A percentile compares a stretch with the other conserved stretches of the same genome.
phyloP scores from a whole-genome alignment of 2,329 filamentous ascomycete species.

The Ophiostoma sp. region DNA sequence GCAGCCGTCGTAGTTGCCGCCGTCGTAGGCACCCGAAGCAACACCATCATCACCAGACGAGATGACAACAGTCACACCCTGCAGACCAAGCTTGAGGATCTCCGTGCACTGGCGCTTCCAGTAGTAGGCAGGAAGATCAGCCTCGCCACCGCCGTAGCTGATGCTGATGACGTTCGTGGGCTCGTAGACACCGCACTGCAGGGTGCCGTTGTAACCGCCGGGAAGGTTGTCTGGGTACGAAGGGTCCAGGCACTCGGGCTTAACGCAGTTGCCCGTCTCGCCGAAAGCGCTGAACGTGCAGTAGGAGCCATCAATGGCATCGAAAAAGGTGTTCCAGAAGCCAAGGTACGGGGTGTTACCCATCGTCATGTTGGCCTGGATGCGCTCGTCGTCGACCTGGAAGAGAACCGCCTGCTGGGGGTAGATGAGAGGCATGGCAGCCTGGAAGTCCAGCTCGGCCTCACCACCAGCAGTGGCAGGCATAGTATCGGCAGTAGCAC shows the following conservation, averaged over 20 bases:
- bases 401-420: slow-evolving; percentile 46
- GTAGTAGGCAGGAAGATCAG: slow-evolving; percentile 54
- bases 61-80: slow-evolving; percentile 50
- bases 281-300: slow-evolving; percentile 50
- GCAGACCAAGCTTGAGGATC: slow-evolving; percentile 54
- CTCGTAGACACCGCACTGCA: slow-evolving; percentile 42
- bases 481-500: slow-evolving; percentile 29
- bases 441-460: slow-evolving; percentile 50
- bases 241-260: slow-evolving; percentile 46
- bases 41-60: slow-evolving; percentile 52
- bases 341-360: slow-evolving; percentile 28
- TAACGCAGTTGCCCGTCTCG: slow-evolving; percentile 45
- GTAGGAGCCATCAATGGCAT: slow-evolving; percentile 53
- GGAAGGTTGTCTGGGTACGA: slow-evolving; percentile 48
- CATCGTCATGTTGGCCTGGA: slow-evolving; percentile 34
- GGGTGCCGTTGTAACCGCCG: slow-evolving; percentile 50
- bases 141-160: slow-evolving; percentile 57
- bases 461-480: slow-evolving; percentile 34
- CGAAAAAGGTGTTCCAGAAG: slow-evolving; percentile 43
- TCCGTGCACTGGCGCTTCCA: slow-evolving; percentile 53
- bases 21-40: slow-evolving; percentile 39
- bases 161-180: slow-evolving; percentile 59
- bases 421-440: slow-evolving; percentile 51
- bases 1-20: slow-evolving; percentile 30
- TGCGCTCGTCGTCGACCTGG: slow-evolving; percentile 37